Conservation (phyloP, 176 grass and related monocot genomes). For the Lolium rigidum region DNA sequence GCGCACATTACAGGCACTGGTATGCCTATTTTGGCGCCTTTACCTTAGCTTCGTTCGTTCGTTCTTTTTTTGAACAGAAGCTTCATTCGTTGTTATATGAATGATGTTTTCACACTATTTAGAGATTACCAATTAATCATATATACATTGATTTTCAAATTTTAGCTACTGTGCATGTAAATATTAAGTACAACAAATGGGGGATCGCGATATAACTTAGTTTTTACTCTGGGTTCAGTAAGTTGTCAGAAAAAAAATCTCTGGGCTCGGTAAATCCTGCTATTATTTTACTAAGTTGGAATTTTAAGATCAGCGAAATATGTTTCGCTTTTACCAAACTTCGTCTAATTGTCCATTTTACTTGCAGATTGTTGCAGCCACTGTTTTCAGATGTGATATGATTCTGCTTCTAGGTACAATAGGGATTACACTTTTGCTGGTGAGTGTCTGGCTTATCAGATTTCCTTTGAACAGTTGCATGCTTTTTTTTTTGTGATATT, state of each 20-base stretch:
- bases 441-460: constrained; percentile 42
- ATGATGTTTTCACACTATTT: constrained; percentile 33
- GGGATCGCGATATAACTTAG: constrained; percentile 13
- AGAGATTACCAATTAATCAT: neutral
- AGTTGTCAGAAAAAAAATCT: neutral
- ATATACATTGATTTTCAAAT: neutral
- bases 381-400: constrained; percentile 95
- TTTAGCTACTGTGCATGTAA: neutral
- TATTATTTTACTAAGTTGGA: neutral
- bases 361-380: constrained; percentile 74
- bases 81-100: constrained; percentile 35
- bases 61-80: too few species aligned
- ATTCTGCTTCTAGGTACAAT: constrained; percentile 85
- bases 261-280: neutral
- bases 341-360: constrained; percentile 21
- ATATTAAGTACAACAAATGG: neutral
- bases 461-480: constrained; percentile 6
- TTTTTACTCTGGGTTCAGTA: neutral
- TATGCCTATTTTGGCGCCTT: constrained; percentile 43
- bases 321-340: constrained; percentile 10
- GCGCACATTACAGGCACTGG: constrained; percentile 68
- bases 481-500: neutral
- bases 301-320: constrained; percentile 10
- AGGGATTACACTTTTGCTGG: constrained; percentile 81
- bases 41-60: neutral